Conservation (phyloP, 805 yeast genomes). For the Candida gorgasii region DNA sequence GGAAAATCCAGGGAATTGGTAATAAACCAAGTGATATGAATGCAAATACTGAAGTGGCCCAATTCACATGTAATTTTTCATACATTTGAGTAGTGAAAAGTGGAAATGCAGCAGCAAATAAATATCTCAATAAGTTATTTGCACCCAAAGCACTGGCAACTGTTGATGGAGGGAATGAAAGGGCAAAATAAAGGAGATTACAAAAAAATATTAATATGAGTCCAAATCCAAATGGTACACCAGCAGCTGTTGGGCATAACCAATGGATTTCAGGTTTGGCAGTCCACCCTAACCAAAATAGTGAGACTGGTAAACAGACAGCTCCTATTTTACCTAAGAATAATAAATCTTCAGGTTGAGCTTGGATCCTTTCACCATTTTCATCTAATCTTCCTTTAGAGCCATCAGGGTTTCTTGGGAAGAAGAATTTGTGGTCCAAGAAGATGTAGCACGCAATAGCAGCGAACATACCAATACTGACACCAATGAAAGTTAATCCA, state of each 20-base stretch:
- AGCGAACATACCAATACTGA: conserved; percentile 63
- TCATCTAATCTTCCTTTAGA: conserved; percentile 55
- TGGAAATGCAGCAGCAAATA: conserved; percentile 79
- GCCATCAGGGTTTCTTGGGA: conserved; percentile 63
- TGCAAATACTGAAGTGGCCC: conserved; percentile 75
- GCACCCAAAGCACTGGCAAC: conserved; percentile 92
- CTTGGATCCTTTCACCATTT: conserved; percentile 53
- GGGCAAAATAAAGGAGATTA: conserved; percentile 64
- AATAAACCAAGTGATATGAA: conserved; percentile 68
- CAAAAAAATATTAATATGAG: conserved; percentile 71
- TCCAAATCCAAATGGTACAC: conserved; percentile 77
- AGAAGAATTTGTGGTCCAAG: conserved; percentile 50
- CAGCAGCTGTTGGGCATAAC: conserved; percentile 76
- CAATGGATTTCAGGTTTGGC: conserved; percentile 62
- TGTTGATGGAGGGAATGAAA: conserved; percentile 70
- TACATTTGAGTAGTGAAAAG: conserved; percentile 86
- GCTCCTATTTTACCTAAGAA: conserved; percentile 68
- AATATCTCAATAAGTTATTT: conserved; percentile 74
- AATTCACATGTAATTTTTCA: conserved; percentile 63
- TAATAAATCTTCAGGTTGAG: conserved; percentile 62
- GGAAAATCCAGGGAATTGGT: conserved; percentile 75
- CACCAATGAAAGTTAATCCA: conserved; percentile 70
- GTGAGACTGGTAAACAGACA: conserved; percentile 60
- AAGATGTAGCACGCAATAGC: conserved; percentile 55
- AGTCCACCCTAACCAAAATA: conserved; percentile 86